These are phyloP conservation scores for Austroboletus rostrupii DNA, from an alignment of 1,284 basidiomycete species.

Conservation along the genomic window DNA sequence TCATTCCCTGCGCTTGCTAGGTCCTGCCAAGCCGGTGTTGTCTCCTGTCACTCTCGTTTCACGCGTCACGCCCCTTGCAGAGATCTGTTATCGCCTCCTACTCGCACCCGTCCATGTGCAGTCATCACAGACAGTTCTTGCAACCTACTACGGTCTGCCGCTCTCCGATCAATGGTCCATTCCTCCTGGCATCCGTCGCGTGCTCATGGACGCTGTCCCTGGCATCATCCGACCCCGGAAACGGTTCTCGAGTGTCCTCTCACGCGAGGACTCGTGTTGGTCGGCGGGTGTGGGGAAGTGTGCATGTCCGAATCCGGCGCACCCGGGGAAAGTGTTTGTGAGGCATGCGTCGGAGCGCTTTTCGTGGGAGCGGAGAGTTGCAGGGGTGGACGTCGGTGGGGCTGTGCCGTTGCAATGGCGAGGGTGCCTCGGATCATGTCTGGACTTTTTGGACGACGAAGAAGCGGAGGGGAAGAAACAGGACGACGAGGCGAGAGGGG, in stretches of 20 bases:
- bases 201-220: conserved; percentile 37
- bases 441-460: conserved; percentile 49
- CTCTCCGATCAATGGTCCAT: conserved; percentile 32
- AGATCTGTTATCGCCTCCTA: conserved; percentile 48
- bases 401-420: conserved; percentile 65
- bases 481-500: not conserved
- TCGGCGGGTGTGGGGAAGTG: conserved; percentile 20
- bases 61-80: conserved; percentile 43
- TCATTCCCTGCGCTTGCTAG: conserved; percentile 16
- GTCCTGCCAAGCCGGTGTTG: conserved; percentile 18
- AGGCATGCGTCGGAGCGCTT: conserved; percentile 57
- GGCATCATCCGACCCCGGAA: conserved; percentile 24
- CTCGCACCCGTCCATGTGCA: conserved; percentile 30
- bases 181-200: conserved; percentile 23
- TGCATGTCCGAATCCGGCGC: conserved; percentile 51
- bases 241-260: conserved; percentile 9
- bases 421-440: conserved; percentile 59
- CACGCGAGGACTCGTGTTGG: conserved; percentile 1
- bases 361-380: conserved; percentile 60
- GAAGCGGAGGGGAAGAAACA: not conserved
- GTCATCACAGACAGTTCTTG: conserved; percentile 29
- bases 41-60: conserved; percentile 26
- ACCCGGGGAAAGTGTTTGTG: conserved; percentile 47
- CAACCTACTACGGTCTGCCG: conserved; percentile 33
- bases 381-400: conserved; percentile 49